Base-by-base conservation (phyloP, 768 basidiomycete species). In the Gloeophyllum trabeum region DNA sequence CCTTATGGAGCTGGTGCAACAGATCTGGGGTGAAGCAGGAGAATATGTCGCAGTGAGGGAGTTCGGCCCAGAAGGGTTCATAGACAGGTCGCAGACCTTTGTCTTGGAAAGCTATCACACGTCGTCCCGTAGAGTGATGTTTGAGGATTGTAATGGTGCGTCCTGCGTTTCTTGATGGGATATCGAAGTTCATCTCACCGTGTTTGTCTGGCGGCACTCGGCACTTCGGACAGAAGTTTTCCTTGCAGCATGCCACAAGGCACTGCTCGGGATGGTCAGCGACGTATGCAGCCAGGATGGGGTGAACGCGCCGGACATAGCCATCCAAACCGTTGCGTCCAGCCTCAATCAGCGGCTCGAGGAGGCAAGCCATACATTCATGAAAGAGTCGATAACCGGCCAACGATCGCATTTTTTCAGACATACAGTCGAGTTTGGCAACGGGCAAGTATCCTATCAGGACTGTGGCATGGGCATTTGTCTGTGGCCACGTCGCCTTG, bases 1-100 rank as follows among this genome's bases (percentile, higher is more conserved):
- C 71, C 46, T 73, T 66, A 50, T 71, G 61, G 0, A 73, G 53
- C 47, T 71, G 68, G 44, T 75, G 71, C 13, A 72, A 61, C 18
- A 70, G 32, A 54, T 69, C 54, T 13, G 63, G 60, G 1, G 61
- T 65, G 23, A 73, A 45, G n/a, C 45, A 56, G 0, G 23, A 0
- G 48, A 63, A 67, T 22, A 73, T 71, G 48, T 73, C 45, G 28
- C 51, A 41, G 44, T 57, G 60, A 0, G 66, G 69, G 12, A 71
- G 46, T 28, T 65, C 47, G 1, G 35, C 35, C 69, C 69, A 71
- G 50, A 71, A 72, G 5, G 68, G 70, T 30, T 30, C 28, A 20
- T 51, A 43, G 21, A 43, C 41, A 18, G 45, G 32, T 0, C 44
- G 43, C 0, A 56, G 41, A 2, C 53, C 53, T 3, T 32, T 32